These are phyloP conservation scores for Leptographium wingfieldii DNA, from an alignment of 2,329 filamentous ascomycete genomes.

Conservation along the genomic window DNA sequence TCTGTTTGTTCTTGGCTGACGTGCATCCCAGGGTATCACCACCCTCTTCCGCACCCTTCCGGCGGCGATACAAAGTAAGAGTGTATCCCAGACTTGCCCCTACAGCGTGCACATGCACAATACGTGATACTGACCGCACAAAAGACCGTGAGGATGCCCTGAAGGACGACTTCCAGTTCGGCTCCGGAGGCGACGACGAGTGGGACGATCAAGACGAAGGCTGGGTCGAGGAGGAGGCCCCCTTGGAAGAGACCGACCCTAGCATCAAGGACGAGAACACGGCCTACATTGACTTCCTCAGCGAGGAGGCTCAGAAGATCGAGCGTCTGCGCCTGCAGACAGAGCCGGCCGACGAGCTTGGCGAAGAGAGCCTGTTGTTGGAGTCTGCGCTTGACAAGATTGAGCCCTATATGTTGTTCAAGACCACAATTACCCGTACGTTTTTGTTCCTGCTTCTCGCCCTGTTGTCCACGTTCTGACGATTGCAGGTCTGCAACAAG, in stretches of 20 bases:
- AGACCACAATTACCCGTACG: slow-evolving; percentile 69
- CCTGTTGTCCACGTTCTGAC: neutral
- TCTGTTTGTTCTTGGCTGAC: slow-evolving; percentile 1
- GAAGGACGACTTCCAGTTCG: slow-evolving; percentile 70
- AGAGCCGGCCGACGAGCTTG: slow-evolving; percentile 73
- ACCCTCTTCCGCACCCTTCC: slow-evolving; percentile 87
- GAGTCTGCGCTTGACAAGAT: slow-evolving; percentile 91
- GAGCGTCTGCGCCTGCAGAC: slow-evolving; percentile 50
- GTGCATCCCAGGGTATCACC: slow-evolving; percentile 51
- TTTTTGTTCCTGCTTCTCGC: slow-evolving; percentile 14
- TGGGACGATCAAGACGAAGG: slow-evolving; percentile 69
- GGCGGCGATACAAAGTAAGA: slow-evolving; percentile 68
- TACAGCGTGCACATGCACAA: no score
- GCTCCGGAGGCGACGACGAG: slow-evolving; percentile 61
- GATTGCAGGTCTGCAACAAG: slow-evolving; percentile 64
- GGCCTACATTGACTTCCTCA: slow-evolving; percentile 90
- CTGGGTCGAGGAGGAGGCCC: slow-evolving; percentile 66
- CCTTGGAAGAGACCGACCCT: slow-evolving; percentile 45
- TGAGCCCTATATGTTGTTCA: slow-evolving; percentile 87
- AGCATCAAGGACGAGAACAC: slow-evolving; percentile 73
- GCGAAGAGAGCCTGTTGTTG: slow-evolving; percentile 83
- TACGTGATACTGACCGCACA: neutral
- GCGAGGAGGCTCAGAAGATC: slow-evolving; percentile 85
- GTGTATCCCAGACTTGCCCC: no score
- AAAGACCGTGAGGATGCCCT: slow-evolving; percentile 80